Evolutionary conservation across 345 rosid species (phyloP).

Genomic region (Erodium maritimum): DNA sequence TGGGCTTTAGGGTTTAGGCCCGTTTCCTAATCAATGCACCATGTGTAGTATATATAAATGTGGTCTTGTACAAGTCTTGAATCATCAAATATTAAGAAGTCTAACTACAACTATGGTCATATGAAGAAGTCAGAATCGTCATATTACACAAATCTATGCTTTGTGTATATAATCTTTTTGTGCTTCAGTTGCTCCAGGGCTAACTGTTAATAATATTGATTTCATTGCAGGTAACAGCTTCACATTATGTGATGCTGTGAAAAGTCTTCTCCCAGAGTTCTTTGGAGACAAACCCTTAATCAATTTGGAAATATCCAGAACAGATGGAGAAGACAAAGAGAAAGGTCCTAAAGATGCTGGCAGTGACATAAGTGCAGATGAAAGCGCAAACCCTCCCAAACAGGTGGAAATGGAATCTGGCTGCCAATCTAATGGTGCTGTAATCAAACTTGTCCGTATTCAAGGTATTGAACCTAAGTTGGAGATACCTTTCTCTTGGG

Average conservation of each 20-base stretch:
- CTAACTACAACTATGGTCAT: no score
- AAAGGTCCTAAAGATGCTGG: constrained; percentile 16
- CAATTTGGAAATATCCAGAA: constrained; percentile 13
- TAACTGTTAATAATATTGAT: not conserved
- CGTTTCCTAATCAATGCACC: no score
- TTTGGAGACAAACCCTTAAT: constrained; percentile 12
- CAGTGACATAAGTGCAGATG: not conserved
- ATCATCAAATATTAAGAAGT: no score
- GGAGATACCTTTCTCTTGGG: constrained; percentile 91
- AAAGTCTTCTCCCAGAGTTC: constrained; percentile 48
- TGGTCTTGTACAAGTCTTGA: no score
- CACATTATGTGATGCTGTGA: constrained; percentile 50
- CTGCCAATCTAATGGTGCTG: constrained; percentile 4
- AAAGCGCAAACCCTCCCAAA: not conserved
- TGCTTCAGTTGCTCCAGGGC: not conserved
- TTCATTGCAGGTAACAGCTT: constrained; percentile 51
- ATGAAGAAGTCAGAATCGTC: no score
- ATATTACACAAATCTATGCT: no score
- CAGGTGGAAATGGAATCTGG: constrained; percentile 6
- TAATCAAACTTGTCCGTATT: constrained; percentile 61
- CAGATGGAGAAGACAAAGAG: constrained; percentile 20
- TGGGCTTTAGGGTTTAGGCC: no score
- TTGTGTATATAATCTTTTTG: no score
- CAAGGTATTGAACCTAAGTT: constrained; percentile 77
- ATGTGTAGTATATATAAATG: no score